Evolutionary conservation across 176 grass and related monocot genomes (phyloP).

Genomic region (Ampelocalamus luodianensis): DNA sequence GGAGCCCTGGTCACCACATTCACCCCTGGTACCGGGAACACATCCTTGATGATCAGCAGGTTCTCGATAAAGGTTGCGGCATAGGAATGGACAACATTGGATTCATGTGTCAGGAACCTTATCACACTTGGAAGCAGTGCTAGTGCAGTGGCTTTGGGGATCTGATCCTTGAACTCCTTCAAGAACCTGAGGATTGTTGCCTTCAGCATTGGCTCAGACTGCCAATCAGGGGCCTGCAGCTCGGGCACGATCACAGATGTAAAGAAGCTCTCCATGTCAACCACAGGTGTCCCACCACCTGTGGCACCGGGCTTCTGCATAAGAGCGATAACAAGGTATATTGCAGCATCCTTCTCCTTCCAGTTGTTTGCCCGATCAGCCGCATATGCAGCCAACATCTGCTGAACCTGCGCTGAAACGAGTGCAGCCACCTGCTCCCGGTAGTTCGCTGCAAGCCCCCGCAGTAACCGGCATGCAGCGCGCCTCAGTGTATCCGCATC

Average conservation of each 20-base stretch:
- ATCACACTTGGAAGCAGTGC: slow-evolving; percentile 65
- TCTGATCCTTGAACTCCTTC: slow-evolving; percentile 88
- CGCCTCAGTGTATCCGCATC: slow-evolving; percentile 84
- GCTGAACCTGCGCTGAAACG: slow-evolving; percentile 75
- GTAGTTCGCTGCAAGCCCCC: slow-evolving; percentile 81
- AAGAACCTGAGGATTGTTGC: slow-evolving; percentile 93
- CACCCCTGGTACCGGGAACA: slow-evolving; percentile 47
- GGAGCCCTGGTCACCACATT: slow-evolving; percentile 49
- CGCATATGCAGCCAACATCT: slow-evolving; percentile 76
- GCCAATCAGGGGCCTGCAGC: slow-evolving; percentile 70
- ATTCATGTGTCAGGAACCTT: slow-evolving; percentile 78
- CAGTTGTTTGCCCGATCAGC: slow-evolving; percentile 70
- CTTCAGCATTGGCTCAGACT: slow-evolving; percentile 87
- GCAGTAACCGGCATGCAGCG: slow-evolving; percentile 78
- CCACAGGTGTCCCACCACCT: slow-evolving; percentile 58
- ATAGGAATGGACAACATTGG: slow-evolving; percentile 97
- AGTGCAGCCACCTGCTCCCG: slow-evolving; percentile 80
- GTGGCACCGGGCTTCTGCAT: slow-evolving; percentile 78
- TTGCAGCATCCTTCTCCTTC: slow-evolving; percentile 97
- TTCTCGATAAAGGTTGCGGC: slow-evolving; percentile 90
- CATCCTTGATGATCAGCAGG: slow-evolving; percentile 78
- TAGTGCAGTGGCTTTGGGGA: slow-evolving; percentile 72
- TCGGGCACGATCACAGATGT: slow-evolving; percentile 85
- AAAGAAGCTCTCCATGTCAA: slow-evolving; percentile 96
- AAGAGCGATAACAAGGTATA: slow-evolving; percentile 89